Base-by-base conservation (phyloP, 495 filamentous ascomycete species). In the Eremomyces bilateralis region DNA sequence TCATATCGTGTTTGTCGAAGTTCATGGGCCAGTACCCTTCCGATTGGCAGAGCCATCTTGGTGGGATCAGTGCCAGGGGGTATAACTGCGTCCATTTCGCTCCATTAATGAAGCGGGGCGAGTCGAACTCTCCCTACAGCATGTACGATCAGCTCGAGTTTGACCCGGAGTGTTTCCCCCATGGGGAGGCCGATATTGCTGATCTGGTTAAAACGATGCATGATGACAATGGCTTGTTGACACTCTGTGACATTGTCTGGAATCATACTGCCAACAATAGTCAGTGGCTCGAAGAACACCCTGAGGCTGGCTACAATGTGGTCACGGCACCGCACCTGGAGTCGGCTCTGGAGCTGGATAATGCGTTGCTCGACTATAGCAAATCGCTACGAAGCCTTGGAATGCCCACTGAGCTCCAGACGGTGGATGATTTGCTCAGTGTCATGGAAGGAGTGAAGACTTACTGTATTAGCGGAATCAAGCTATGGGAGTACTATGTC, bases 31-130 rank as follows among this genome's bases (percentile, higher is more conserved):
- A 73, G 46, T 88, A 80, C 46, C 84, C 88, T 1, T 59, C 61
- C 1, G 75, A 83, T 40, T 99, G 84, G 84, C 72, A 94, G 38
- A 71, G 67, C 12, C 83, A 95, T 49, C 63, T 95, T 34, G 61
- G 67, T 40, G 88, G 88, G 27, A 88, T 95, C 42, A 71, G 75
- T 39, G 69, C 76, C 33, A 66, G 88, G 22, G 81, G 82, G 4
- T 99, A 99, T 58, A 99, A 99, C 53, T 92, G 95, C 81, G 69
- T 99, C 35, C 90, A 99, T 53, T 99, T 95, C 49, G 93, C 90
- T 3, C 90, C 90, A 4, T 59, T 95, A 44, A 88, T 83, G 64
- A 62, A 77, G 35, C 70, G 90, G 30, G 90, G 90, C 18, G 64
- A 59, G 11, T 94, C 85, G 11, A 91, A 95, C 50, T 95, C 90